A percentile compares a stretch with the other conserved stretches of the same genome.
Conservation (phyloP, 441 rosid genomes). For the Jatropha podagrica region DNA sequence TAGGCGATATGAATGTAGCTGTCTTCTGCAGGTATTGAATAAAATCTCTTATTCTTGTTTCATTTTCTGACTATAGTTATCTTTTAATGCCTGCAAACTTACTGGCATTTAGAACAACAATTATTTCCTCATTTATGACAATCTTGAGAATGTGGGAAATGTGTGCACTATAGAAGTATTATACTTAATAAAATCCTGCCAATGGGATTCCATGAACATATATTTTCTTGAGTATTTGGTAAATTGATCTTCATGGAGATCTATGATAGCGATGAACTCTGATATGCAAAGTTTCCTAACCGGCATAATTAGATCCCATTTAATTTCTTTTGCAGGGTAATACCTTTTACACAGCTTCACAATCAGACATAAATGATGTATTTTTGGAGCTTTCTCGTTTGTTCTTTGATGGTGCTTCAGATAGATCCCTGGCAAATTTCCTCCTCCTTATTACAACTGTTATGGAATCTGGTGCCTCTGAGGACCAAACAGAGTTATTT, state of each 20-base stretch:
- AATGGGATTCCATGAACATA: background rate
- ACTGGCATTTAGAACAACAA: background rate
- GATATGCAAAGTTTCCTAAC: background rate
- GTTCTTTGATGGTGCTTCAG: conserved; percentile 67
- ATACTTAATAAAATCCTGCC: background rate
- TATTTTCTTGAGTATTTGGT: background rate
- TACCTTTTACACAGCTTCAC: conserved; percentile 56
- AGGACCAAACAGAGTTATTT: conserved; percentile 76
- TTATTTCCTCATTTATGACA: background rate
- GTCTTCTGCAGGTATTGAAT: conserved; percentile 72
- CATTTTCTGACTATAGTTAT: background rate
- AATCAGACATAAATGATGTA: conserved; percentile 65
- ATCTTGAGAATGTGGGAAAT: background rate
- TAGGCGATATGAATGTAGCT: conserved; percentile 56
- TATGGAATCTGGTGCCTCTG: conserved; percentile 67
- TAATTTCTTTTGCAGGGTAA: conserved; percentile 58
- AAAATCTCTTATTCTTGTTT: background rate
- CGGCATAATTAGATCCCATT: background rate
- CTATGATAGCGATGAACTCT: background rate
- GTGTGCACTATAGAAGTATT: background rate
- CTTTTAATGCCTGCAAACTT: background rate
- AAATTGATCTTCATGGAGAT: background rate
- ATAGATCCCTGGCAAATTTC: conserved; percentile 83
- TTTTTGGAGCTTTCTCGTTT: conserved; percentile 87
- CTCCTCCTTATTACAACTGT: conserved; percentile 83